Evolutionary conservation across 2,329 filamentous ascomycete species (phyloP).

Genomic region (Arthrobotrys sinensis): DNA sequence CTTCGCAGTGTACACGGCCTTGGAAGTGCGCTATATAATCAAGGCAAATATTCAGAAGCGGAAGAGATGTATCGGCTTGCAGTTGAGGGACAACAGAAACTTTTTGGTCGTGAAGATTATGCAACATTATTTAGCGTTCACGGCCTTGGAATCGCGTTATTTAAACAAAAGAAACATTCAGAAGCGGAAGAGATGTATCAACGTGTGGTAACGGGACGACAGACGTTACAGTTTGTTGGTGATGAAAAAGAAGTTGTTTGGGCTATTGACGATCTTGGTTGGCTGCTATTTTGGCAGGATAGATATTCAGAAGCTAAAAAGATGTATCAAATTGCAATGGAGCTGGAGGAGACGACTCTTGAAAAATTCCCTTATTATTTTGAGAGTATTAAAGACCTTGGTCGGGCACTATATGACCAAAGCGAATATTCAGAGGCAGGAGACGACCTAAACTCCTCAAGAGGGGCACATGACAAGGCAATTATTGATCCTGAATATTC

Average conservation of each 20-base stretch:
- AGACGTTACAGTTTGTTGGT: background rate
- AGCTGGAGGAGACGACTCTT: too few relatives aligned
- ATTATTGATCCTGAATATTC: too few relatives aligned
- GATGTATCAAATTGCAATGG: too few relatives aligned
- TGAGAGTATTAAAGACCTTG: too few relatives aligned
- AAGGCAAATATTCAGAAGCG: background rate
- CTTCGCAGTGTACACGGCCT: background rate
- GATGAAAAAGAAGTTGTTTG: background rate
- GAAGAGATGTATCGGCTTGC: background rate
- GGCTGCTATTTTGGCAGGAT: background rate
- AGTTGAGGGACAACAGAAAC: background rate
- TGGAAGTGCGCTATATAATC: background rate
- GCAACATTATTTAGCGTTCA: background rate
- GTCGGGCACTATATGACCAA: too few relatives aligned
- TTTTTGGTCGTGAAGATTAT: too few relatives aligned
- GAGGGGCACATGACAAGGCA: too few relatives aligned
- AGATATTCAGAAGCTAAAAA: slow-evolving; percentile 1
- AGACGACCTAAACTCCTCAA: too few relatives aligned
- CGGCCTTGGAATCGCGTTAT: background rate
- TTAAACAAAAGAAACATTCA: background rate
- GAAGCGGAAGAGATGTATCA: slow-evolving; percentile 7
- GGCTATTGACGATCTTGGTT: background rate
- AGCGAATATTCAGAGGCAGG: too few relatives aligned
- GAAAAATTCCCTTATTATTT: too few relatives aligned
- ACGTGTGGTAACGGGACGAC: background rate